Evolutionary conservation across 805 yeast species (phyloP).

Genomic region (Ogataea siamensis): DNA sequence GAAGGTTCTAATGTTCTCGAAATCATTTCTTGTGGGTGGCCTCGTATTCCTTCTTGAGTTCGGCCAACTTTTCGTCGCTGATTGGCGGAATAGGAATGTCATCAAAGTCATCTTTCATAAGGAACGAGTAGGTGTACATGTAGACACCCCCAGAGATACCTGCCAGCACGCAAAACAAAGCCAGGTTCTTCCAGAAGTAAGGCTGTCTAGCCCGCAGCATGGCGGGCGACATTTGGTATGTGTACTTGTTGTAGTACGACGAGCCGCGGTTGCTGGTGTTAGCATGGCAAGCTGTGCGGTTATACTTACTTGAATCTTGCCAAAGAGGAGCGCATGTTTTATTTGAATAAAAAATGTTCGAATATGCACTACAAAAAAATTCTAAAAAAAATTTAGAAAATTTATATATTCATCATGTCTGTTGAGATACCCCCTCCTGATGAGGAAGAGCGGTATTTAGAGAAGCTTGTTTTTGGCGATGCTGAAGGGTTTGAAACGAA

Average conservation of each 20-base stretch:
- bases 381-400: constrained; percentile 5
- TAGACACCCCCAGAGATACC: constrained; percentile 72
- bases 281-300: constrained; percentile 4
- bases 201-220: constrained; percentile 88
- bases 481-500: constrained; percentile 66
- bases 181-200: constrained; percentile 73
- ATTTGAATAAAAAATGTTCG: constrained; percentile 3
- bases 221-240: constrained; percentile 83
- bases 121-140: constrained; percentile 58
- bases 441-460: constrained; percentile 76
- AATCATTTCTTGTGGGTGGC: constrained; percentile 32
- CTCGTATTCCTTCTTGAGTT: constrained; percentile 72
- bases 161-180: constrained; percentile 55
- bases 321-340: constrained; percentile 26
- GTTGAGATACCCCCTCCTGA: constrained; percentile 64
- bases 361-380: constrained; percentile 9
- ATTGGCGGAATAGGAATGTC: constrained; percentile 96
- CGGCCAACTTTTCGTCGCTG: constrained; percentile 68
- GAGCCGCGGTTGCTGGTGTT: constrained; percentile 24
- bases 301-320: constrained; percentile 25
- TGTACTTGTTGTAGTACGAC: constrained; percentile 42
- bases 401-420: constrained; percentile 5
- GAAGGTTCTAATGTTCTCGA: neutral
- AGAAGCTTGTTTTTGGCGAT: constrained; percentile 89
- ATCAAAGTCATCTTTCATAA: constrained; percentile 76